These are phyloP conservation scores for Scleroderma bovista DNA, from an alignment of 768 basidiomycete genomes.

Conservation along the genomic window DNA sequence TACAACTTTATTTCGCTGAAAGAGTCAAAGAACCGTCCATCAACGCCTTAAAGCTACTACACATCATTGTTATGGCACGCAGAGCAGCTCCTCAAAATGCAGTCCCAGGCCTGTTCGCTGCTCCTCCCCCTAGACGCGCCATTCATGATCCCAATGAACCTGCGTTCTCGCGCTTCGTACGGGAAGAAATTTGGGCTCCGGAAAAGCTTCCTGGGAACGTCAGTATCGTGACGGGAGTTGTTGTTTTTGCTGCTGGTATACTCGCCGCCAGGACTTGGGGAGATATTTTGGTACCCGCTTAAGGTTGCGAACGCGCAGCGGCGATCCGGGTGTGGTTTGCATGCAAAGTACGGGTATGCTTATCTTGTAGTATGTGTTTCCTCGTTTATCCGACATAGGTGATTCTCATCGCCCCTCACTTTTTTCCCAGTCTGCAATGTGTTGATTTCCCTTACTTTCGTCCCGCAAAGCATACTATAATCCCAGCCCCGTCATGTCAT, in stretches of 20 bases:
- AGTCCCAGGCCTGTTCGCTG: slow-evolving; percentile 44
- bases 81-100: slow-evolving; percentile 55
- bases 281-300: slow-evolving; percentile 68
- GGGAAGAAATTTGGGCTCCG: slow-evolving; percentile 63
- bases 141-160: slow-evolving; percentile 58
- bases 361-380: background rate
- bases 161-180: slow-evolving; percentile 46
- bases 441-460: background rate
- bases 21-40: background rate
- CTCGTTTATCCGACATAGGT: background rate
- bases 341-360: background rate
- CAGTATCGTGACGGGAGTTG: slow-evolving; percentile 58
- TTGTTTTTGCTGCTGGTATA: slow-evolving; percentile 67
- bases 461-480: background rate
- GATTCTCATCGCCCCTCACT: background rate
- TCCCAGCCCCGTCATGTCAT: background rate
- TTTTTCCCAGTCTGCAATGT: background rate
- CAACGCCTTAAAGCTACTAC: background rate
- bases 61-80: slow-evolving; percentile 52
- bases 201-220: slow-evolving; percentile 75
- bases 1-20: too few relatives aligned
- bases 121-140: slow-evolving; percentile 35
- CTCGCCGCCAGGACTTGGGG: slow-evolving; percentile 72
- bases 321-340: background rate
- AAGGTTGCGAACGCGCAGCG: slow-evolving; percentile 7